These are phyloP conservation scores for Yarrowia porcina DNA, from an alignment of 805 yeast genomes.

Conservation along the genomic window DNA sequence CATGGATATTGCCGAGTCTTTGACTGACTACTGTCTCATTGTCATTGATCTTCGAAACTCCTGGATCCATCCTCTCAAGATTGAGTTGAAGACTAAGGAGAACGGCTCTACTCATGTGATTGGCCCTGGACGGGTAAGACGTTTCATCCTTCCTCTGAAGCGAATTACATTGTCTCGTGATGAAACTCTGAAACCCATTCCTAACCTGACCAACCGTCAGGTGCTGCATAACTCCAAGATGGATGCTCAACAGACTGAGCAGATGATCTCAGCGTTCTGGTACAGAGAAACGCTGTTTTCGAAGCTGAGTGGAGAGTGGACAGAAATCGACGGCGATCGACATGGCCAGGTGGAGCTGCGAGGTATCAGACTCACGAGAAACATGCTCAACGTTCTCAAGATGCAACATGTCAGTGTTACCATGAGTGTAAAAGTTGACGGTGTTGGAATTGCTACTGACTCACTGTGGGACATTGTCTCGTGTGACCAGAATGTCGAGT, in stretches of 20 bases:
- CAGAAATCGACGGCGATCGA: slow-evolving; percentile 36
- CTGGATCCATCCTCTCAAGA: slow-evolving; percentile 55
- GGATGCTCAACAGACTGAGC: slow-evolving; percentile 54
- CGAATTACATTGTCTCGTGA: slow-evolving; percentile 48
- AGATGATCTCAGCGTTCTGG: slow-evolving; percentile 74
- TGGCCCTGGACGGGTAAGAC: slow-evolving; percentile 47
- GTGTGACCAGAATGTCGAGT: slow-evolving; percentile 43
- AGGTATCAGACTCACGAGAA: slow-evolving; percentile 56
- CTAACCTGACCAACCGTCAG: slow-evolving; percentile 68
- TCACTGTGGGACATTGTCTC: slow-evolving; percentile 6
- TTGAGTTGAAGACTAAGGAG: slow-evolving; percentile 33
- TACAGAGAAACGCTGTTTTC: slow-evolving; percentile 62
- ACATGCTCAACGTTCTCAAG: slow-evolving; percentile 54
- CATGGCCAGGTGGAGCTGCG: slow-evolving; percentile 65
- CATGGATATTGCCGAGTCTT: background rate
- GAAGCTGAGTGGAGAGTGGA: slow-evolving; percentile 67
- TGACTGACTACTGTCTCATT: slow-evolving; percentile 51
- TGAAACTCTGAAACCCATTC: slow-evolving; percentile 54
- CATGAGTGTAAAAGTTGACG: slow-evolving; percentile 33
- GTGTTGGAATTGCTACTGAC: slow-evolving; percentile 35
- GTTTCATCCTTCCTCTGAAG: slow-evolving; percentile 69
- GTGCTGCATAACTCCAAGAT: slow-evolving; percentile 50
- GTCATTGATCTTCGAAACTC: slow-evolving; percentile 77
- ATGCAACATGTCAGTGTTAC: slow-evolving; percentile 27
- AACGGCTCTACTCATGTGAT: slow-evolving; percentile 34